Evolutionary conservation across 179 eudicot species (phyloP).

Genomic region (Vitellaria paradoxa): DNA sequence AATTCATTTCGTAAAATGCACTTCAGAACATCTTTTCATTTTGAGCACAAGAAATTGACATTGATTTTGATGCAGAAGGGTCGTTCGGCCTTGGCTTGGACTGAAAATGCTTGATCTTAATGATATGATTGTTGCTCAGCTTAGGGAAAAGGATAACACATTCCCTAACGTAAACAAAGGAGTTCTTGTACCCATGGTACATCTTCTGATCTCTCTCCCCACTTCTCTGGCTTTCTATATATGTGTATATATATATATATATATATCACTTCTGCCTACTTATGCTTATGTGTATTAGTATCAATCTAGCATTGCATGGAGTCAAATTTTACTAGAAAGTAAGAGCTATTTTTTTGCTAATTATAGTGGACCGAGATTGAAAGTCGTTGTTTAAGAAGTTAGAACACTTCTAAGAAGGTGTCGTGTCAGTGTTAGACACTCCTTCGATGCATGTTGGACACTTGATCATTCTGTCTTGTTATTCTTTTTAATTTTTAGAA

Average conservation of each 20-base stretch:
- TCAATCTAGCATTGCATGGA: background rate
- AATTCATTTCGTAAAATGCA: background rate
- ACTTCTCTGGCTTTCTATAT: too few species aligned
- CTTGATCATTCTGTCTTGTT: too few species aligned
- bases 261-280: background rate
- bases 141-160: conserved; percentile 65
- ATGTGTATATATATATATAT: too few species aligned
- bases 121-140: conserved; percentile 84
- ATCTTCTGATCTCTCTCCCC: conserved; percentile 7
- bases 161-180: conserved; percentile 77
- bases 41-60: background rate
- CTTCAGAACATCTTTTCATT: conserved; percentile 3
- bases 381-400: too few species aligned
- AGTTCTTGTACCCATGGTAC: conserved; percentile 88
- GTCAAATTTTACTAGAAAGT: background rate
- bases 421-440: too few species aligned
- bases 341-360: too few species aligned
- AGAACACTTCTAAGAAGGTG: too few species aligned
- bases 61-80: conserved; percentile 59
- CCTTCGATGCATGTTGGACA: too few species aligned
- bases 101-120: conserved; percentile 94
- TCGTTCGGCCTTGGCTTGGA: conserved; percentile 96
- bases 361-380: too few species aligned
- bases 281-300: background rate
- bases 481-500: too few species aligned